phyloP scores from a whole-genome alignment of 805 yeast genomes.

The Saturnispora kantuleensis region DNA sequence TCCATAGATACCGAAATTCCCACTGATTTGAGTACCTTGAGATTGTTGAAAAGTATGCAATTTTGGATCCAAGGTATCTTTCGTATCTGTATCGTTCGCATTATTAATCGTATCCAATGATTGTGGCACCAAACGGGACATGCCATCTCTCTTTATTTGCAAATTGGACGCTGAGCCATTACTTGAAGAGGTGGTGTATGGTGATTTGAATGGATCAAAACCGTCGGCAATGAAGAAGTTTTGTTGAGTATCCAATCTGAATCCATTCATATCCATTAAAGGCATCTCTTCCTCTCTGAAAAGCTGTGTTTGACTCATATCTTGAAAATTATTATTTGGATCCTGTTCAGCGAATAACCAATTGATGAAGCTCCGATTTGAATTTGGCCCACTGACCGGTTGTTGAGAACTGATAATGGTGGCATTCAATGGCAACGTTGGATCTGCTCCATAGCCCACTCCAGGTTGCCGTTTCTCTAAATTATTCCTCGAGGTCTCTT shows the following conservation, averaged over 20 bases:
- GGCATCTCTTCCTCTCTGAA: too few species aligned
- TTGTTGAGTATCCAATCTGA: slow-evolving; percentile 19
- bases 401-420: too few species aligned
- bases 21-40: slow-evolving; percentile 11
- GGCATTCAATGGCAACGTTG: too few species aligned
- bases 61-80: background rate
- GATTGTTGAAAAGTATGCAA: slow-evolving; percentile 12
- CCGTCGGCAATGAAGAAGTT: slow-evolving; percentile 25
- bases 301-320: background rate
- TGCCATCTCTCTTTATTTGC: too few species aligned
- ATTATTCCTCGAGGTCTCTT: too few species aligned
- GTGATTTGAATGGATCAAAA: slow-evolving; percentile 14
- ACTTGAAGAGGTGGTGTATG: slow-evolving; percentile 17
- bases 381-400: too few species aligned
- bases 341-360: slow-evolving; percentile 23
- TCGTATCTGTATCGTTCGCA: background rate
- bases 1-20: slow-evolving; percentile 4
- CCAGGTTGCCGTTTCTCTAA: too few species aligned
- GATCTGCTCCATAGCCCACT: too few species aligned
- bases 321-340: background rate
- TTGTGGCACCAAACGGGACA: too few species aligned
- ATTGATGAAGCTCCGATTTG: slow-evolving; percentile 18
- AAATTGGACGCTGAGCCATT: slow-evolving; percentile 1
- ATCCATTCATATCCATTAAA: slow-evolving; percentile 17
- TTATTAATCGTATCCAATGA: background rate